phyloP scores from a whole-genome alignment of 495 filamentous ascomycete species.

The Trichoderma orchidacearum region DNA sequence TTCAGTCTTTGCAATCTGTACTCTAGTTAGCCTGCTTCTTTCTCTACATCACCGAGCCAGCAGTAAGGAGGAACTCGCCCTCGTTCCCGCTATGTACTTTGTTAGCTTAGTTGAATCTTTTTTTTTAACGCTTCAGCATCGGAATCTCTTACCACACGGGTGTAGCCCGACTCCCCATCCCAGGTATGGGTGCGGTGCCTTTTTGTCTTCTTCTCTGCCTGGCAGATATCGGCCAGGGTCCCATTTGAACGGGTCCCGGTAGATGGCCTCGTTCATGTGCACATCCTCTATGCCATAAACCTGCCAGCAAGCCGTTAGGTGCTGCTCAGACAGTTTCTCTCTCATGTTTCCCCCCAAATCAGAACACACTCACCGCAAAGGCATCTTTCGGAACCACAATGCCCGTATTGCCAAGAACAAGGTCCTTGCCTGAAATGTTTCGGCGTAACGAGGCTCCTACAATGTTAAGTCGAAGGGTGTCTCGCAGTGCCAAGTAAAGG shows the following conservation, averaged over 20 bases:
- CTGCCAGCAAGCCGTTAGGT: neutral
- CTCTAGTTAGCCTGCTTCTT: neutral
- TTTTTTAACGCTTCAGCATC: no score
- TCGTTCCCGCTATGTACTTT: conserved; percentile 14
- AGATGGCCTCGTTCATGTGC: conserved; percentile 27
- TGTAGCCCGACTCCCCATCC: conserved; percentile 33
- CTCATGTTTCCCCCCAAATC: no score
- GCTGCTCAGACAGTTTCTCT: neutral
- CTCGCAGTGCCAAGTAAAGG: conserved; percentile 26
- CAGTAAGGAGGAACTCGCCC: neutral
- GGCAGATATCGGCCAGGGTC: conserved; percentile 29
- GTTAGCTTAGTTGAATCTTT: no score
- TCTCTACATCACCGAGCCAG: neutral
- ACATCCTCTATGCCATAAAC: conserved; percentile 18
- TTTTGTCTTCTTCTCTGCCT: conserved; percentile 29
- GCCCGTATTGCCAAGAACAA: conserved; percentile 20
- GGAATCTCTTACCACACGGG: conserved; percentile 26
- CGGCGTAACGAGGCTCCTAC: conserved; percentile 16
- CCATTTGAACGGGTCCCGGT: conserved; percentile 25
- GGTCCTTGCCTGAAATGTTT: conserved; percentile 21
- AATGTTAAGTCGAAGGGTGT: conserved; percentile 26
- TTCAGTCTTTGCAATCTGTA: conserved; percentile 27
- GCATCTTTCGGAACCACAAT: conserved; percentile 28
- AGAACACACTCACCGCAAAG: conserved; percentile 17
- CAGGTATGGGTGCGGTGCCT: conserved; percentile 17